Conservation (phyloP, 1,139 yeast genomes). For the Blastobotrys arbuscula region DNA sequence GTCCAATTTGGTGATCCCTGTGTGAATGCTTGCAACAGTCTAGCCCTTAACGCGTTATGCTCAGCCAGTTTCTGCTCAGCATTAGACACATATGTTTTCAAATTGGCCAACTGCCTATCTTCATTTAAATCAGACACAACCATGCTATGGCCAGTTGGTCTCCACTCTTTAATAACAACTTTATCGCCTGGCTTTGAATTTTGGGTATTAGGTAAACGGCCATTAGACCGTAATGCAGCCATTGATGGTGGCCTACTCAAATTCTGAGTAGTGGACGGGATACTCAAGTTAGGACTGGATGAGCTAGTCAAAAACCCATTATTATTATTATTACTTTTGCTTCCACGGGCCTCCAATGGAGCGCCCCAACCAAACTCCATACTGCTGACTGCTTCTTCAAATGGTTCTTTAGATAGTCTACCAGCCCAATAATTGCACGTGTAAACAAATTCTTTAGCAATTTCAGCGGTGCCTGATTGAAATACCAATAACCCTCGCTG, state of each 20-base stretch:
- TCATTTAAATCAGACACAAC: conserved; percentile 31
- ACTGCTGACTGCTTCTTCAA: conserved; percentile 56
- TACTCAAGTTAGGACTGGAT: background rate
- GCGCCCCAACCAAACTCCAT: conserved; percentile 78
- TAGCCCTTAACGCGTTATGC: conserved; percentile 27
- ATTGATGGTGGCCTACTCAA: conserved; percentile 5
- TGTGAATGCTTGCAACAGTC: conserved; percentile 24
- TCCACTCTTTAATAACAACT: conserved; percentile 30
- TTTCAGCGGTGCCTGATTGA: conserved; percentile 58
- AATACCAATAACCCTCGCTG: conserved; percentile 33
- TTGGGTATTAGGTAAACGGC: background rate
- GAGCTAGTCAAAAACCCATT: background rate
- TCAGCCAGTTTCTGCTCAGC: conserved; percentile 29
- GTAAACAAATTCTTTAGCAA: conserved; percentile 66
- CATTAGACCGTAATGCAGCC: conserved; percentile 1
- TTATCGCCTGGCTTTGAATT: conserved; percentile 26
- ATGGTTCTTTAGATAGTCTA: conserved; percentile 71
- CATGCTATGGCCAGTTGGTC: conserved; percentile 30
- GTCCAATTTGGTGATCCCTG: conserved; percentile 27
- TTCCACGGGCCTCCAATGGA: no score
- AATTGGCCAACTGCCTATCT: conserved; percentile 26
- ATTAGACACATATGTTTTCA: conserved; percentile 25
- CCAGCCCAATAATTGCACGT: conserved; percentile 92
- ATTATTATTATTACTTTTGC: background rate
- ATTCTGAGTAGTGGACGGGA: background rate